phyloP scores from a whole-genome alignment of 1,139 yeast genomes.

The Candida mesenterica region DNA sequence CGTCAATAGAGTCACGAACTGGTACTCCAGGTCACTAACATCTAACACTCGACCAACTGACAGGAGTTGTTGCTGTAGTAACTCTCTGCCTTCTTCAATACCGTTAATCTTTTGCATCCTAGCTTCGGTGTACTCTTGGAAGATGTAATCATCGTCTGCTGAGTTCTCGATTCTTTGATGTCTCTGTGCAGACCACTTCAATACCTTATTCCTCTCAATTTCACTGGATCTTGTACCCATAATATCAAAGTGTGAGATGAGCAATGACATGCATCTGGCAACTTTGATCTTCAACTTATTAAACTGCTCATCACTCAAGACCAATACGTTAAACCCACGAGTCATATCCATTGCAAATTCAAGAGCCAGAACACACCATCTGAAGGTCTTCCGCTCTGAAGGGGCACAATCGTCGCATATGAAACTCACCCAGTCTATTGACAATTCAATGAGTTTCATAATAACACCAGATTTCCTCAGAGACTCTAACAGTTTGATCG shows the following conservation, averaged over 20 bases:
- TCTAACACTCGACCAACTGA: conserved; percentile 87
- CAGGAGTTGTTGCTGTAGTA: conserved; percentile 47
- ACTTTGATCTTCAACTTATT: conserved; percentile 72
- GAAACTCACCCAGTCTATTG: conserved; percentile 90
- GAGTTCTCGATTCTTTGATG: conserved; percentile 46
- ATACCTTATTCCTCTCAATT: conserved; percentile 59
- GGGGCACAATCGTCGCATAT: conserved; percentile 95
- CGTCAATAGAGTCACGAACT: conserved; percentile 80
- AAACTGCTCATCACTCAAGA: conserved; percentile 77
- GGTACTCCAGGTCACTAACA: conserved; percentile 82
- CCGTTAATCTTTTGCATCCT: conserved; percentile 57
- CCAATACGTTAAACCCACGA: conserved; percentile 82
- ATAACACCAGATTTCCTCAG: conserved; percentile 68
- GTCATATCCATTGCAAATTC: conserved; percentile 97
- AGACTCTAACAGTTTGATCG: conserved; percentile 63
- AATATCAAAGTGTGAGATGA: conserved; percentile 93
- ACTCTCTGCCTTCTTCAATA: conserved; percentile 56
- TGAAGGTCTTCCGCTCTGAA: conserved; percentile 83
- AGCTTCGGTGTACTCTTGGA: conserved; percentile 55
- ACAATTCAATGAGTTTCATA: conserved; percentile 67
- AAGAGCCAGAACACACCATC: conserved; percentile 94
- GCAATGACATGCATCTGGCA: conserved; percentile 90
- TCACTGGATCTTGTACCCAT: conserved; percentile 97
- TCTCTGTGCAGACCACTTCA: conserved; percentile 52
- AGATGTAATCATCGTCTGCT: conserved; percentile 59